A percentile compares a stretch with the other conserved stretches of the same genome.
These are phyloP conservation scores for Kickxella alabastrina DNA, from an alignment of 192 early-diverging fungal species.

Conservation along the genomic window DNA sequence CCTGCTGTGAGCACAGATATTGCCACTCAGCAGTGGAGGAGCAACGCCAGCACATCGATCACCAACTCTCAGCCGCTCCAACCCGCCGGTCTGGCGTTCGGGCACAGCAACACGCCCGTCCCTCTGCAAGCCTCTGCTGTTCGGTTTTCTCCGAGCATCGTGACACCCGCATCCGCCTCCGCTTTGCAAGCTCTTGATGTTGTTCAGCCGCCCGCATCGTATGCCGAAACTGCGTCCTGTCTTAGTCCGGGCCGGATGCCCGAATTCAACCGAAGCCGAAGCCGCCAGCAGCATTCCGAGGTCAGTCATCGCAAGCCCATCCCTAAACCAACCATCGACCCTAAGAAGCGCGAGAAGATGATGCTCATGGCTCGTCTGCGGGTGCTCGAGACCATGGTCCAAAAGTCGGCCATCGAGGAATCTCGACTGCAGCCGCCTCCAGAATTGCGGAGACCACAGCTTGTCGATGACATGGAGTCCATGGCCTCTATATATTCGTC, in stretches of 20 bases:
- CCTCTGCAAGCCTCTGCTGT: no score
- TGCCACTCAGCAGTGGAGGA: neutral
- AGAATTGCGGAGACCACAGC: conserved; percentile 13
- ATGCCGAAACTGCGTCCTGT: conserved; percentile 14
- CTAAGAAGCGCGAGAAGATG: conserved; percentile 17
- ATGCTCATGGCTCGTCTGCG: conserved; percentile 32
- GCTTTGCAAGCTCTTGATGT: neutral
- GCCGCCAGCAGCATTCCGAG: conserved; percentile 11
- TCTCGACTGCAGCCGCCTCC: conserved; percentile 40
- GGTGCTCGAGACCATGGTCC: conserved; percentile 42
- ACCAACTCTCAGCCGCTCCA: neutral
- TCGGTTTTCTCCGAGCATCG: no score
- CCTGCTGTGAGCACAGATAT: neutral
- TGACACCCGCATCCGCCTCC: no score
- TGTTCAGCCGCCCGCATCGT: neutral
- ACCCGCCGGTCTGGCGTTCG: no score
- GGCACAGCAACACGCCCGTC: no score
- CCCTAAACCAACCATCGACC: neutral
- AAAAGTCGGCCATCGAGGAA: conserved; percentile 34
- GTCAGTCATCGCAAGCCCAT: conserved; percentile 13
- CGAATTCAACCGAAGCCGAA: conserved; percentile 6
- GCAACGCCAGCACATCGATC: neutral
- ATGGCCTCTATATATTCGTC: conserved; percentile 39
- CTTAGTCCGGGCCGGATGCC: conserved; percentile 29
- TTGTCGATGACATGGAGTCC: conserved; percentile 28